Conservation (phyloP, 106 monocot genomes). For the Allium cepa region DNA sequence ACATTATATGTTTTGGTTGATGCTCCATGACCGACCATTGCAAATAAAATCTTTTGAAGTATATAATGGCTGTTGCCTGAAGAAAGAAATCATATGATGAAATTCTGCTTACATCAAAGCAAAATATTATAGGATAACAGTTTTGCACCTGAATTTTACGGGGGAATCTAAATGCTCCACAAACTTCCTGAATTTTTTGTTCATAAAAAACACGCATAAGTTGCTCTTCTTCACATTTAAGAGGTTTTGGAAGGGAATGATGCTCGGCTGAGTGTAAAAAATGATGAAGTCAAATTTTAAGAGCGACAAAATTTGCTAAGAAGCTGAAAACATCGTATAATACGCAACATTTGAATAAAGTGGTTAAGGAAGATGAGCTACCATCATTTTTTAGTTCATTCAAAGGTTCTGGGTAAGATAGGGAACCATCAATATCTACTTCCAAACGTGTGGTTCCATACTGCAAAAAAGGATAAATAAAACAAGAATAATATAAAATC, state of each 20-base stretch:
- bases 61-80: conserved; percentile 91
- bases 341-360: not conserved
- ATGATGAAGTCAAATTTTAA: not conserved
- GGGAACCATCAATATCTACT: conserved; percentile 78
- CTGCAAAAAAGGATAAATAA: conserved; percentile 23
- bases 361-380: conserved; percentile 13
- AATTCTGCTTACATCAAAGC: not conserved
- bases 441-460: conserved; percentile 70
- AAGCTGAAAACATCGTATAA: not conserved
- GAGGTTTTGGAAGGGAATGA: conserved; percentile 51
- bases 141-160: conserved; percentile 83
- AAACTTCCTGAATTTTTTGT: conserved; percentile 99
- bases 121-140: not conserved
- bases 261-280: conserved; percentile 29
- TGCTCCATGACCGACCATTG: conserved; percentile 98
- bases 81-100: not conserved
- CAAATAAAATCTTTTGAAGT: conserved; percentile 98
- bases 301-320: not conserved
- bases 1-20: conserved; percentile 98
- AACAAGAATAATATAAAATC: not conserved
- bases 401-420: conserved; percentile 54
- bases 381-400: conserved; percentile 41
- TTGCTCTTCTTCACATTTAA: conserved; percentile 80
- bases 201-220: conserved; percentile 86
- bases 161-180: conserved; percentile 87